Evolutionary conservation across 2,329 filamentous ascomycete species (phyloP), one percentile per base, ranked within the genome.

Genomic region (Xenoacremonium recifei): DNA sequence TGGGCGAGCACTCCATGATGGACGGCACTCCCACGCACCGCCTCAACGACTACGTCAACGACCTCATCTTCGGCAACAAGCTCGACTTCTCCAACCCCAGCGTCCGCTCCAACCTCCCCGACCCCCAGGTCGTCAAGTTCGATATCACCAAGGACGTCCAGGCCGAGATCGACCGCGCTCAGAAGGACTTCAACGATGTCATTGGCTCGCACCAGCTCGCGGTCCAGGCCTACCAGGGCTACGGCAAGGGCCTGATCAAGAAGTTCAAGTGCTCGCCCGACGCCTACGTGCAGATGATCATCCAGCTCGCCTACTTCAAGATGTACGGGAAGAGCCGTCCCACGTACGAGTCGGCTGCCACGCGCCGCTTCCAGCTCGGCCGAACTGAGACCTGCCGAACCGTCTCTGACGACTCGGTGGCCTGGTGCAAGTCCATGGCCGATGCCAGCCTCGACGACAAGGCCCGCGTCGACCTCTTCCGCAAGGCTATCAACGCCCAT

Each of bases 1-100:
- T 90, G 78, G 93, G 93, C 61, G 93, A 99, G 72, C 93, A 99
- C 77, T 95, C 88, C 59, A 97, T 99, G 93, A 99, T 99, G 95
- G 93, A 99, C 64, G 93, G 95, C 51, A 99, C 93, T 6, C 91
- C 95, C 1, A 99, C 95, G 3, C 93, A 97, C 70, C 86, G 95
- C 33, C 79, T 99, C 13, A 99, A 96, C 67, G 93, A 99, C 76
- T 93, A 90, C 62, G 79, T 95, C 63, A 95, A 92, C 72, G 83
- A 87, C 63, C 79, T 88, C 60, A 96, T 97, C 66, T 91, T 96
- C 71, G 85, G 85, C 72, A 92, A 96, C 72, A 95, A 93, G 66
- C 82, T 99, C 45, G 90, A 96, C 68, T 88, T 96, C 62, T 86
- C 85, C 46, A 80, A 90, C 63, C 79, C 89, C 6, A 71, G 73